A percentile compares a stretch with the other conserved stretches of the same genome.
phyloP scores from a whole-genome alignment of 805 yeast species.

The Candida sakaeoensis region DNA sequence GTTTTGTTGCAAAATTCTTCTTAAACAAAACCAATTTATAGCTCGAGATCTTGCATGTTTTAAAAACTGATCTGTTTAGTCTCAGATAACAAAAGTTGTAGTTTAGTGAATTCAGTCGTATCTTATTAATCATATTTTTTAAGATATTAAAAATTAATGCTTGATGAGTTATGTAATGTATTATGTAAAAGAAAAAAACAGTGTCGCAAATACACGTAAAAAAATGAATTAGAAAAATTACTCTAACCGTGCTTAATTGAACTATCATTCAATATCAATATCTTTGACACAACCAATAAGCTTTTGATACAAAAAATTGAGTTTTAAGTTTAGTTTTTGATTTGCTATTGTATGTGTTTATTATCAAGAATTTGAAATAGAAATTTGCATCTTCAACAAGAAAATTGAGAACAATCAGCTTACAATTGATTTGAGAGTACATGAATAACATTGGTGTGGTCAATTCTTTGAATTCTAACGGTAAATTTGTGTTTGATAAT shows the following conservation, averaged over 20 bases:
- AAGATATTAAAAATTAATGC: not conserved
- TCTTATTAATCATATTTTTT: not conserved
- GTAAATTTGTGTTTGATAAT: slow-evolving; percentile 20
- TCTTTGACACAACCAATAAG: too few relatives aligned
- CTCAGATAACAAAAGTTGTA: not conserved
- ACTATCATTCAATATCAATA: too few relatives aligned
- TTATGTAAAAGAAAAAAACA: not conserved
- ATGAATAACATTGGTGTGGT: slow-evolving; percentile 1
- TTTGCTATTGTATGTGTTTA: not conserved
- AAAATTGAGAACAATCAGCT: not conserved
- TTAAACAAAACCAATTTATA: too few relatives aligned
- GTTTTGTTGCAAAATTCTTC: not conserved
- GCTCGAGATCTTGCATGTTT: too few relatives aligned
- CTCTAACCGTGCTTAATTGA: not conserved
- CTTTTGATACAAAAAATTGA: too few relatives aligned
- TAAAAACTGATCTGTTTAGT: too few relatives aligned
- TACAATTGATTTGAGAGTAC: not conserved
- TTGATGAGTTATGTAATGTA: slow-evolving; percentile 1
- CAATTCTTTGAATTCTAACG: not conserved
- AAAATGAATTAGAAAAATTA: not conserved
- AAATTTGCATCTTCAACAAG: not conserved
- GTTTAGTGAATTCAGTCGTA: not conserved
- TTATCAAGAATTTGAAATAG: not conserved
- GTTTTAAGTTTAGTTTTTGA: not conserved
- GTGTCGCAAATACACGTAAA: slow-evolving; percentile 1